Evolutionary conservation across 2,329 filamentous ascomycete species (phyloP).

Genomic region (Fusarium verticillioides): DNA sequence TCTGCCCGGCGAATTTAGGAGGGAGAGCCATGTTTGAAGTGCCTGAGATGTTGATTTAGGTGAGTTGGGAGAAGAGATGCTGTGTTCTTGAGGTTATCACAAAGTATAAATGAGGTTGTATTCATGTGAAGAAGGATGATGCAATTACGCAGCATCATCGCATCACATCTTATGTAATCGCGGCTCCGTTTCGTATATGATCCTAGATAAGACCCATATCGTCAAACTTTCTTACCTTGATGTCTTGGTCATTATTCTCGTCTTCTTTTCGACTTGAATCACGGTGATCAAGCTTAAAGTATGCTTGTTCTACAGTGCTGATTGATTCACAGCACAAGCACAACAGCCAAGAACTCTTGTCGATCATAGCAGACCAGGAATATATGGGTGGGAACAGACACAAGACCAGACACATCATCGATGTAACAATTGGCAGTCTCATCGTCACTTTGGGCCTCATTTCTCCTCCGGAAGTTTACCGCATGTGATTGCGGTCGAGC

Average conservation of each 20-base stretch:
- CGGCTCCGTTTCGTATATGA: neutral
- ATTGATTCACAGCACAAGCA: neutral
- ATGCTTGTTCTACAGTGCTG: neutral
- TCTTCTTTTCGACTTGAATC: neutral
- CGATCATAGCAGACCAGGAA: neutral
- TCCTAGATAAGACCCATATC: neutral
- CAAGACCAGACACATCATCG: constrained; percentile 2
- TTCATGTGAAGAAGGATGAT: constrained; percentile 20
- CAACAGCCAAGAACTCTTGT: neutral
- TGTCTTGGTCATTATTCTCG: neutral
- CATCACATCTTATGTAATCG: constrained; percentile 33
- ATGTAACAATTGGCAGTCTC: constrained; percentile 1
- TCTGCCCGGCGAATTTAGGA: constrained; percentile 80
- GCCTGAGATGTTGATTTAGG: neutral
- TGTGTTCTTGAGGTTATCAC: neutral
- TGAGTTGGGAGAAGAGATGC: neutral
- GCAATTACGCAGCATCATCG: constrained; percentile 17
- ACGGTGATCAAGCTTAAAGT: neutral
- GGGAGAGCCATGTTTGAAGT: constrained; percentile 72
- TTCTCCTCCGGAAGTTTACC: constrained; percentile 21
- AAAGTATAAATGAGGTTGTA: constrained; percentile 1
- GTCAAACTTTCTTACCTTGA: neutral
- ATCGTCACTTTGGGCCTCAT: constrained; percentile 10
- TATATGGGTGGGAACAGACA: neutral
- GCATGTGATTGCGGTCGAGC: neutral